Evolutionary conservation across 108 stramenopile species (phyloP), one percentile per base, ranked within the genome.

Genomic region (Cyclotella choctawhatcheeana): DNA sequence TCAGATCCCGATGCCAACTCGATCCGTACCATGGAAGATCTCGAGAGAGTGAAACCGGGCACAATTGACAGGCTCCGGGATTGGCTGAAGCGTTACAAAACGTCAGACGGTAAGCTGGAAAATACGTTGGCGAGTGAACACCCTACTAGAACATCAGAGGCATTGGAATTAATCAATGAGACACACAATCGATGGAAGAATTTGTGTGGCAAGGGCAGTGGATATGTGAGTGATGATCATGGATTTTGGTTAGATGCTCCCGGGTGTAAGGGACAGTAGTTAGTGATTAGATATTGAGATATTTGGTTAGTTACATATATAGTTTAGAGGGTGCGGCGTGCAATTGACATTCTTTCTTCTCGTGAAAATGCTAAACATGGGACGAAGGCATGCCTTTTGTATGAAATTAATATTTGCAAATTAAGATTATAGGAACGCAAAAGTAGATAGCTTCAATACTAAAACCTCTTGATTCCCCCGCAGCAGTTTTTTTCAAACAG

Each of bases 71-170:
- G 73, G n/a, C 83, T 99, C 33, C 81, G 81, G 27, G 89, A 97
- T 76, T 99, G 98, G 98, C 72, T 97, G 62, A 98, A 96, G 65
- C 84, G 88, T 22, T 99, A 99, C 94, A 99, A 99, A 85, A 99
- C 98, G 5, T 85, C 90, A 14, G 97, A 98, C 45, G 98, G 98
- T 32, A 99, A 99, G 84, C 75, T 87, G 13, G 91, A 87, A 71
- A 99, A 99, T 74, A 53, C 62, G n/a, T 67, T 99, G 72, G 96
- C 91, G 10, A 84, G 82, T 31, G 97, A 96, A 44, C 76, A 76
- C 26, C 95, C 97, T 2, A 85, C 87, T 21, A 82, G 82, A 18
- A 82, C 71, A 0, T 45, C 48, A 1, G 89, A 94, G 74, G 92
- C 97, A 17, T 40, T 91, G 56, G 76, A 67, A 31, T 78, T 97